These are phyloP conservation scores for Hygrocybe punicea DNA, from an alignment of 768 basidiomycete species.

Conservation along the genomic window DNA sequence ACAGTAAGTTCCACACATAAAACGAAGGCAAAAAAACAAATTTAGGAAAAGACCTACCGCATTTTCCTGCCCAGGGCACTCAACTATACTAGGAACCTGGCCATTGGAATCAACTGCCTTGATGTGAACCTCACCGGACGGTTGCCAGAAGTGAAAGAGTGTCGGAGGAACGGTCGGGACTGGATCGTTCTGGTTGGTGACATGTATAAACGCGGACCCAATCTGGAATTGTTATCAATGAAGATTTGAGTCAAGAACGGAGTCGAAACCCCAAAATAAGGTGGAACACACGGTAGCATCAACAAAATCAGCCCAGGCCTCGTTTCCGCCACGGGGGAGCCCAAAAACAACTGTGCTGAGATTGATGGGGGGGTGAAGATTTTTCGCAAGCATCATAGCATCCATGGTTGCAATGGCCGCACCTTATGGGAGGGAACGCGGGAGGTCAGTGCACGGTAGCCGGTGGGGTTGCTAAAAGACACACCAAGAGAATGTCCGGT, in stretches of 20 bases:
- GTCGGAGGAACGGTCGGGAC: conserved; percentile 39
- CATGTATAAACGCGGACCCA: conserved; percentile 27
- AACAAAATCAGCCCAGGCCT: conserved; percentile 43
- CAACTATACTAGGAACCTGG: conserved; percentile 26
- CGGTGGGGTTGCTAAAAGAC: not conserved
- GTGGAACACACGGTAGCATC: conserved; percentile 29
- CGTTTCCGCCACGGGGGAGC: conserved; percentile 45
- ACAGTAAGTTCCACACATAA: not conserved
- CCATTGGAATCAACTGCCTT: conserved; percentile 28
- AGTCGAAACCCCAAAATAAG: too few species aligned
- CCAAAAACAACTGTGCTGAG: conserved; percentile 40
- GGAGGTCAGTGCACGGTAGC: not conserved
- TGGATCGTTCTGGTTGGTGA: conserved; percentile 44
- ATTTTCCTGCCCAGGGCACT: conserved; percentile 43
- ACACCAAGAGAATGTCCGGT: conserved; percentile 45
- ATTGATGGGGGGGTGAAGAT: conserved; percentile 32
- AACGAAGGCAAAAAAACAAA: not conserved
- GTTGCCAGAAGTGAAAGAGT: conserved; percentile 37
- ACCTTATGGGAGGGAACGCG: conserved; percentile 18
- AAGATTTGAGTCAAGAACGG: not conserved
- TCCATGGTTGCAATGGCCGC: conserved; percentile 48
- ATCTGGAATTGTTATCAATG: conserved; percentile 11
- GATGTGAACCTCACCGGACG: conserved; percentile 43
- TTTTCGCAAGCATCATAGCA: conserved; percentile 37
- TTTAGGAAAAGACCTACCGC: conserved; percentile 19